These are phyloP conservation scores for Aethionema arabicum DNA, from an alignment of 345 rosid genomes.

Conservation along the genomic window DNA sequence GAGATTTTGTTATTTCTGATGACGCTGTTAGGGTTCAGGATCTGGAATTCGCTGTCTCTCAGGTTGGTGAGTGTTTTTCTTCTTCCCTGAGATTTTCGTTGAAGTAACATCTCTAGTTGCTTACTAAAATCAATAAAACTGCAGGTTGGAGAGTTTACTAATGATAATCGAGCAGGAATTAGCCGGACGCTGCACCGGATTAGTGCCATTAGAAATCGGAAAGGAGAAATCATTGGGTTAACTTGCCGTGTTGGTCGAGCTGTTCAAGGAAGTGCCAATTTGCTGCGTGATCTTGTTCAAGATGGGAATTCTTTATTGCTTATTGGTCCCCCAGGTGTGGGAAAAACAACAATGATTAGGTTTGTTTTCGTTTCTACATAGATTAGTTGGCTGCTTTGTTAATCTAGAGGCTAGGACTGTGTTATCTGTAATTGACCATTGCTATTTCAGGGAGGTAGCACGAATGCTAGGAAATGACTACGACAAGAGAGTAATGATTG, in stretches of 20 bases:
- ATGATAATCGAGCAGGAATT: constrained; percentile 91
- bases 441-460: constrained; percentile 72
- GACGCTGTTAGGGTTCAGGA: constrained; percentile 54
- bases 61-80: constrained; percentile 43
- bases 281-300: constrained; percentile 69
- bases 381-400: constrained; percentile 3
- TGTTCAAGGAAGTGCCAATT: constrained; percentile 72
- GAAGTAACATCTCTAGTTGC: not conserved
- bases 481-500: constrained; percentile 87
- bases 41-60: constrained; percentile 67
- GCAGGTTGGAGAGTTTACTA: constrained; percentile 85
- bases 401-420: constrained; percentile 4
- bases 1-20: constrained; percentile 75
- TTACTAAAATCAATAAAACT: constrained; percentile 3
- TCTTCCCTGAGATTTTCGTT: not conserved
- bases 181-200: constrained; percentile 85
- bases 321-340: constrained; percentile 96
- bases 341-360: constrained; percentile 96
- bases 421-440: not conserved
- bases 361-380: constrained; percentile 23
- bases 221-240: constrained; percentile 70
- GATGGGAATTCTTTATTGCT: constrained; percentile 82
- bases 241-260: constrained; percentile 96
- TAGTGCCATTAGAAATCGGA: constrained; percentile 82
- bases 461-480: constrained; percentile 88